Base-by-base conservation (phyloP, 2,329 filamentous ascomycete genomes). In the Orbilia brochopaga region DNA sequence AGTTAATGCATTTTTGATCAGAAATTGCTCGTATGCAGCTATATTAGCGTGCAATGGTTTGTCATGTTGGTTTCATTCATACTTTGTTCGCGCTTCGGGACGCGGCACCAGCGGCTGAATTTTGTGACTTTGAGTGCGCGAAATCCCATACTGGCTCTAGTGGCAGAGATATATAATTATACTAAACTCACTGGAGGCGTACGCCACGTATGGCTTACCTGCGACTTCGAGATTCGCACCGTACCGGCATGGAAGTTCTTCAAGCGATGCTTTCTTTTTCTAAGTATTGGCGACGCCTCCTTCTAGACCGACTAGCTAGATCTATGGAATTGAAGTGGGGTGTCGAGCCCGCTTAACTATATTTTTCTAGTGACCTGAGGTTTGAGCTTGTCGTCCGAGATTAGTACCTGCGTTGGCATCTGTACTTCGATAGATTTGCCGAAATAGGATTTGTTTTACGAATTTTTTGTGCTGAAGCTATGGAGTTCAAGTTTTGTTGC, bases 191-290 rank as follows among this genome's bases (percentile, higher is more conserved):
- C 44, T 48, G 17, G 44, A 21, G 44, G 40, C 58, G 32, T n/a
- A 59, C 19, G 21, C 48, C 48, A 64, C 52, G 35, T 59, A 32
- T 58, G 53, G 40, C 17, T 48, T 23, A 37, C 37, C 13, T 54
- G 21, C 48, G 15, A 24, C 21, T 17, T 17, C n/a, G 30, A 24
- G 19, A 21, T 58, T 64, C 30, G 59, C 66, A 64, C 59, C 66
- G 58, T 64, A 51, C 48, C 66, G 54, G 50, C 27, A 35, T 53
- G 59, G 66, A 64, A 32, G 19, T 15, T 52, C 57, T 70, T 15
- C 50, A 35, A 27, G 10, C 19, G 15, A 19, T 50, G 17, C 17
- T 53, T 24, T 10, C 50, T 32, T 30, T n/a, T 32, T 27, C 21
- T 48, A 23, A 24, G 10, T n/a, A 21, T 15, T 53, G 13, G 13